Percentiles rank a stretch among this genome's conserved stretches.
Conservation (phyloP, 129 eudicot species). For the Sambucus nigra region DNA sequence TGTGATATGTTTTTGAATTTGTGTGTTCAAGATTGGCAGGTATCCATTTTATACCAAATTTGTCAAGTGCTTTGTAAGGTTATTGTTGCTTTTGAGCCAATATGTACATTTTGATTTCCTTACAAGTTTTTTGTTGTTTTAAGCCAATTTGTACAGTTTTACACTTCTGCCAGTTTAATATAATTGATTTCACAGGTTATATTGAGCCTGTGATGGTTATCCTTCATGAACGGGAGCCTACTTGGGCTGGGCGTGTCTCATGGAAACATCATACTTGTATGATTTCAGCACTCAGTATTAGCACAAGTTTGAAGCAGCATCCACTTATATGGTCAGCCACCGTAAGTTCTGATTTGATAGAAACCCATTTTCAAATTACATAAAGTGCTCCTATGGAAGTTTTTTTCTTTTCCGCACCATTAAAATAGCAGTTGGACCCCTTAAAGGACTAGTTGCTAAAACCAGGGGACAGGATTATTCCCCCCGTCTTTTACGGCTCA, state of each 20-base stretch:
- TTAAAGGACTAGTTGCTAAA: neutral
- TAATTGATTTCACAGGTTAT: slow-evolving; percentile 47
- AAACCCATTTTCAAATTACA: neutral
- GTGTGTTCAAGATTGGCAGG: neutral
- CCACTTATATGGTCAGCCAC: slow-evolving; percentile 95
- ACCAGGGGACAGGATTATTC: neutral
- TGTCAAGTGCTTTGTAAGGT: neutral
- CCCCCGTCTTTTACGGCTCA: too few relatives aligned
- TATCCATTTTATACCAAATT: neutral
- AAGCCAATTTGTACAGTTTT: neutral
- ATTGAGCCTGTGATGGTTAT: slow-evolving; percentile 93
- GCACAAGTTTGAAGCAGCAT: slow-evolving; percentile 87
- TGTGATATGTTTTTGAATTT: neutral
- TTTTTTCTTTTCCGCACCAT: too few relatives aligned
- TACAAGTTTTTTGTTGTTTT: slow-evolving; percentile 7
- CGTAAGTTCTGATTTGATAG: slow-evolving; percentile 37
- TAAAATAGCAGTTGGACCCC: neutral
- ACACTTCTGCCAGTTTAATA: slow-evolving; percentile 11
- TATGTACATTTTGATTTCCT: neutral
- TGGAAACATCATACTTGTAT: slow-evolving; percentile 91
- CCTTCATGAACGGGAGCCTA: slow-evolving; percentile 90
- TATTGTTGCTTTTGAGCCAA: neutral
- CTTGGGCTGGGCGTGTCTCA: slow-evolving; percentile 97
- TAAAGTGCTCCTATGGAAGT: neutral
- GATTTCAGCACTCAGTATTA: slow-evolving; percentile 86